phyloP scores from a whole-genome alignment of 164 flowering plant genomes.

The Annona cherimola region DNA sequence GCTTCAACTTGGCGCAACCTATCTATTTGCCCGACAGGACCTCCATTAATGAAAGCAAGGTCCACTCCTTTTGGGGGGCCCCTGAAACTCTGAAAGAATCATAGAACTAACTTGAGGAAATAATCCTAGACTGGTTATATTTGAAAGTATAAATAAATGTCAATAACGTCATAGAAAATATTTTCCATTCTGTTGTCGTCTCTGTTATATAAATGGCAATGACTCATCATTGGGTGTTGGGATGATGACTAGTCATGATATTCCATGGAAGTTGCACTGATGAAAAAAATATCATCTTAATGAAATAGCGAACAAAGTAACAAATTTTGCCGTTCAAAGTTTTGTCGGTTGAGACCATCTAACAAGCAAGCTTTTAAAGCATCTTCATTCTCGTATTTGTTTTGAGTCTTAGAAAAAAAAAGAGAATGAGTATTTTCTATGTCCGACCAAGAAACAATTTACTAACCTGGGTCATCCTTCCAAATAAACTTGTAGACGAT shows the following conservation, averaged over 20 bases:
- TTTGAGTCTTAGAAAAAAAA: not conserved
- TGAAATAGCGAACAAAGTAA: no score
- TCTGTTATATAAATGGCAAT: not conserved
- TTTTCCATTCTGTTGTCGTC: not conserved
- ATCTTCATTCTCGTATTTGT: not conserved
- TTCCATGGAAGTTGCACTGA: not conserved
- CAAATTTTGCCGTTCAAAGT: not conserved
- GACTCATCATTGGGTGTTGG: not conserved
- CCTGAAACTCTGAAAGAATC: constrained; percentile 66
- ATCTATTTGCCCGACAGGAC: constrained; percentile 61
- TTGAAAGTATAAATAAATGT: not conserved
- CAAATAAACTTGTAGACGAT: constrained; percentile 81
- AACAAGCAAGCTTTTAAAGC: not conserved
- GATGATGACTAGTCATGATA: no score
- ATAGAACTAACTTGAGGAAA: not conserved
- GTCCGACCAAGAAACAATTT: not conserved
- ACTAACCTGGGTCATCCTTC: constrained; percentile 91
- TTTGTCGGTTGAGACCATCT: not conserved
- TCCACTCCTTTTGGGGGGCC: constrained; percentile 88
- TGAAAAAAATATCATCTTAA: not conserved
- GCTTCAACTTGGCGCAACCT: constrained; percentile 91
- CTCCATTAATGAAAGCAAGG: constrained; percentile 67
- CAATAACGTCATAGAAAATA: no score
- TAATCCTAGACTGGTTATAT: not conserved
- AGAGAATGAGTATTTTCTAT: not conserved